These are phyloP conservation scores for Sphagnurus paluster DNA, from an alignment of 1,284 basidiomycete genomes.

Conservation along the genomic window DNA sequence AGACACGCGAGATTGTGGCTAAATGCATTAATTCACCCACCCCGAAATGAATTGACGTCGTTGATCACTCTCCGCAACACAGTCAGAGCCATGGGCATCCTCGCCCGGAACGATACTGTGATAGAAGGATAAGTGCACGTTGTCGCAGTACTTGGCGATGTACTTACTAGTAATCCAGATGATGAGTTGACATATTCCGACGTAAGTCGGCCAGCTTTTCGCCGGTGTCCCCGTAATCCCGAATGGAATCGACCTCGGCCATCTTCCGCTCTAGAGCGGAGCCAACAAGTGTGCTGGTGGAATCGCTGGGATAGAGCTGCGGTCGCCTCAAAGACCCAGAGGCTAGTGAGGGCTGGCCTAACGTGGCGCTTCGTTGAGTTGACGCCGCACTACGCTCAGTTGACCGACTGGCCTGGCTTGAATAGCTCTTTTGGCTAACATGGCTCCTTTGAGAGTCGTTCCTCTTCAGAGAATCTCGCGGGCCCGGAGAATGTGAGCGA, in stretches of 20 bases:
- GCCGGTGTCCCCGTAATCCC: conserved; percentile 54
- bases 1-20: conserved; percentile 7
- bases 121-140: conserved; percentile 12
- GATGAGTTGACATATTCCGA: conserved; percentile 70
- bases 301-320: conserved; percentile 54
- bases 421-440: conserved; percentile 22
- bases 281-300: conserved; percentile 69
- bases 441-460: conserved; percentile 30
- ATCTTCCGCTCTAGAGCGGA: conserved; percentile 68
- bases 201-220: conserved; percentile 68
- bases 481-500: conserved; percentile 26
- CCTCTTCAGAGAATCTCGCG: conserved; percentile 24
- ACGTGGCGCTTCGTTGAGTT: too few relatives aligned
- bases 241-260: conserved; percentile 56
- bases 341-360: neutral
- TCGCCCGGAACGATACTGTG: conserved; percentile 71
- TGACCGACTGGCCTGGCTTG: conserved; percentile 27
- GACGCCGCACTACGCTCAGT: conserved; percentile 23
- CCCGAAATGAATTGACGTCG: conserved; percentile 84
- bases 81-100: conserved; percentile 90
- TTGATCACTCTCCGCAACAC: conserved; percentile 79
- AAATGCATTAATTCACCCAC: conserved; percentile 39
- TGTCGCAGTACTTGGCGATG: conserved; percentile 12
- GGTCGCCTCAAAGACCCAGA: conserved; percentile 35
- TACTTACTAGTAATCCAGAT: conserved; percentile 84